phyloP scores from a whole-genome alignment of 2,329 filamentous ascomycete genomes.

The Colletotrichum sp. region DNA sequence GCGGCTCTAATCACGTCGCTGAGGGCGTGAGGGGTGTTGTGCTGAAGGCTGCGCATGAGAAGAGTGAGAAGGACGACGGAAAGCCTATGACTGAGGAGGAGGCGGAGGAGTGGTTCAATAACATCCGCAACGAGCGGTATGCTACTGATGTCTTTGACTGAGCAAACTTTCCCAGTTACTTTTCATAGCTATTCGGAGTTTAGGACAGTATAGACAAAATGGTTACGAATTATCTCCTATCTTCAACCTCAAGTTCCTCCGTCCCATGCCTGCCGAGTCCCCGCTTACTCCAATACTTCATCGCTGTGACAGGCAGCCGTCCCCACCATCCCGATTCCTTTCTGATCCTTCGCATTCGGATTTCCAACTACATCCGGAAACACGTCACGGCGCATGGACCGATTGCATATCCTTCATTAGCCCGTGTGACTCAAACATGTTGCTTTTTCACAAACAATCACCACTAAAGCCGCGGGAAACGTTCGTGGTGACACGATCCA shows the following conservation, averaged over 20 bases:
- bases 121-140: constrained; percentile 58
- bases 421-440: background rate
- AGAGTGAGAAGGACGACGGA: constrained; percentile 32
- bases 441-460: background rate
- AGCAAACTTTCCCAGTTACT: background rate
- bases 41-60: constrained; percentile 21
- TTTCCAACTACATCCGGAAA: background rate
- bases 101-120: constrained; percentile 52
- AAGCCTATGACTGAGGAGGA: constrained; percentile 34
- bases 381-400: background rate
- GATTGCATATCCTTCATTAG: background rate
- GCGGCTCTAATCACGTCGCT: constrained; percentile 55
- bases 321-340: background rate
- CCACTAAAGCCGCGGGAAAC: background rate
- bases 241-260: background rate
- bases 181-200: background rate
- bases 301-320: background rate
- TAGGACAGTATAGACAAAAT: background rate
- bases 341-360: background rate
- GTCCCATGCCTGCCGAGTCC: background rate
- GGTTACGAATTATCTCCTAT: background rate
- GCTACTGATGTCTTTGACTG: constrained; percentile 67
- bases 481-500: background rate
- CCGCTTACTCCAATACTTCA: background rate
- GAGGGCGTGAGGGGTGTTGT: constrained; percentile 42